These are phyloP conservation scores for Hibiscus trionum DNA, from an alignment of 345 rosid species.

Conservation along the genomic window DNA sequence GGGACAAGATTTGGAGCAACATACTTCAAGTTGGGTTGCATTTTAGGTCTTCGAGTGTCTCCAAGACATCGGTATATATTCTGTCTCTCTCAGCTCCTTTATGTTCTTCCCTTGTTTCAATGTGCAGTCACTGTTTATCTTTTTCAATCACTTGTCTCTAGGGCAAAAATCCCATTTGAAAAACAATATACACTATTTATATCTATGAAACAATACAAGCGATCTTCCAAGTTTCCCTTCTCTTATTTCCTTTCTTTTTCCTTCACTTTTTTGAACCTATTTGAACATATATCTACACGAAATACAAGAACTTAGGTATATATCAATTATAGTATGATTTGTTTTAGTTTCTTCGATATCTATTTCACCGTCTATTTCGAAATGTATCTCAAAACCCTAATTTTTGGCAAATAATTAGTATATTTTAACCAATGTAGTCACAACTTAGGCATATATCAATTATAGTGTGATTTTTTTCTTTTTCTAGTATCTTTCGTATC, in stretches of 20 bases:
- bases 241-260: not conserved
- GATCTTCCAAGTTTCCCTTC: too few relatives aligned
- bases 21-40: constrained; percentile 41
- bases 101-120: not conserved
- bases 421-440: too few relatives aligned
- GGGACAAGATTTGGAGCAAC: constrained; percentile 28
- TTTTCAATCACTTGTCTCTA: not conserved
- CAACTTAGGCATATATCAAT: not conserved
- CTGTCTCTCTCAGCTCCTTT: not conserved
- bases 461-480: not conserved
- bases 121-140: not conserved
- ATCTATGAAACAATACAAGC: not conserved
- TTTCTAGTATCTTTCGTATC: not conserved
- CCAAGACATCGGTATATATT: constrained; percentile 36
- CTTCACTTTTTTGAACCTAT: not conserved
- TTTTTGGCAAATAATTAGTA: too few relatives aligned
- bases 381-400: too few relatives aligned
- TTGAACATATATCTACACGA: not conserved
- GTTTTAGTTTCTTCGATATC: not conserved
- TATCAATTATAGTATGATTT: not conserved
- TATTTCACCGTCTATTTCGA: too few relatives aligned
- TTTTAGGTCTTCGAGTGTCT: constrained; percentile 56
- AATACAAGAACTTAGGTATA: not conserved
- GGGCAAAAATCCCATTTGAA: not conserved
- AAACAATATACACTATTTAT: not conserved